Conservation (phyloP, 768 basidiomycete species). For the Mycena galericulata region DNA sequence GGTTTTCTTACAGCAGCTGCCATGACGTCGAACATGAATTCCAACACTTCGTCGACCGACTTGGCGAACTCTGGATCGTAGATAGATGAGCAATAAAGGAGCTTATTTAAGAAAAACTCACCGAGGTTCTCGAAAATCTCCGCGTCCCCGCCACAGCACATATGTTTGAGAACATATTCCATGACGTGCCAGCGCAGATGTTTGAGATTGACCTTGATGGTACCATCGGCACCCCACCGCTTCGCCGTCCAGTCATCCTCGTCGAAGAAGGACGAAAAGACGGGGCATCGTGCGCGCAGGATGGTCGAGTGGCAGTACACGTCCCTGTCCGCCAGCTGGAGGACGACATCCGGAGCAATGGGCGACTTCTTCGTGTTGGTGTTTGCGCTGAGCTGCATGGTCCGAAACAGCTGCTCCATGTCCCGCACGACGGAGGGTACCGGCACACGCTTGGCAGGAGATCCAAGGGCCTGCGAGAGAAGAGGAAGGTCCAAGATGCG, state of each 20-base stretch:
- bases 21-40: conserved; percentile 90
- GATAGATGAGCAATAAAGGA: conserved; percentile 12
- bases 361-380: conserved; percentile 37
- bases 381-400: conserved; percentile 41
- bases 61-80: conserved; percentile 65
- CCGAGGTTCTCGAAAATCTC: conserved; percentile 81
- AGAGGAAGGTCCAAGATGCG: conserved; percentile 67
- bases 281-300: conserved; percentile 84
- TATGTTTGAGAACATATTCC: conserved; percentile 77
- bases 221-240: conserved; percentile 65
- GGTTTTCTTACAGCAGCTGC: conserved; percentile 80
- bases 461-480: conserved; percentile 67
- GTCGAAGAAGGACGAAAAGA: conserved; percentile 88
- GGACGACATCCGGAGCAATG: conserved; percentile 73
- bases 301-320: conserved; percentile 79
- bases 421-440: conserved; percentile 61
- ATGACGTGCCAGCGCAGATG: conserved; percentile 83
- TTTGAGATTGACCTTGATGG: conserved; percentile 72
- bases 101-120: conserved; percentile 45
- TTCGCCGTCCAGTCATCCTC: conserved; percentile 83
- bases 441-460: conserved; percentile 68
- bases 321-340: conserved; percentile 75
- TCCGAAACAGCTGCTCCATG: conserved; percentile 62
- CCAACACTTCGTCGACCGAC: conserved; percentile 80
- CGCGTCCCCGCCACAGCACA: conserved; percentile 78